phyloP scores from a whole-genome alignment of 2,329 filamentous ascomycete genomes.

The Pyrenophora seminiperda region DNA sequence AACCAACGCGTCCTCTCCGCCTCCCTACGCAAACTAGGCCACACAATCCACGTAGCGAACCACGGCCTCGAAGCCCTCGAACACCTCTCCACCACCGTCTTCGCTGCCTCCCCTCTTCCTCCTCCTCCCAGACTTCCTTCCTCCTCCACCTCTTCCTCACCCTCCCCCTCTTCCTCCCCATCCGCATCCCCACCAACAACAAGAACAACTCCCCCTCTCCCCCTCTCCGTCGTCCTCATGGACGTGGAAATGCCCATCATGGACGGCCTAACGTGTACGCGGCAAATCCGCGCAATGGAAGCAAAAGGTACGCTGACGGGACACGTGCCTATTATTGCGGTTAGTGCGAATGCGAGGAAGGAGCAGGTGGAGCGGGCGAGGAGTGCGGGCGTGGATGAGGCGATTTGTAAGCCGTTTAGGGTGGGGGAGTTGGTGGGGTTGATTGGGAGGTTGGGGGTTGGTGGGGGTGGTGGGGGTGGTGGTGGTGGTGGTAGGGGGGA shows the following conservation, averaged over 20 bases:
- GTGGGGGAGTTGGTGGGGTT: conserved; percentile 14
- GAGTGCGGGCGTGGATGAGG: conserved; percentile 45
- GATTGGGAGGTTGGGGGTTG: conserved; percentile 2
- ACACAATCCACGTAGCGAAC: conserved; percentile 30
- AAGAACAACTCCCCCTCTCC: not conserved
- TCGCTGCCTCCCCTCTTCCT: not conserved
- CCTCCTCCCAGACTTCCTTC: too few relatives aligned
- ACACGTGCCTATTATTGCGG: conserved; percentile 33
- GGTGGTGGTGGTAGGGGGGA: too few relatives aligned
- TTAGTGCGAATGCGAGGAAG: conserved; percentile 39
- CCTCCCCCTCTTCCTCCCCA: too few relatives aligned
- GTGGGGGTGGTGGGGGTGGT: too few relatives aligned
- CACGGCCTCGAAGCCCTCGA: conserved; percentile 36
- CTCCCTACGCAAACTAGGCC: conserved; percentile 34
- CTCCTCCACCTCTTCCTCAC: too few relatives aligned
- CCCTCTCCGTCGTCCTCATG: conserved; percentile 18
- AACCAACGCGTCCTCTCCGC: conserved; percentile 37
- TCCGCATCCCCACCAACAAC: too few relatives aligned
- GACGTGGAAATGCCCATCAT: conserved; percentile 44
- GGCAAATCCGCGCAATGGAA: conserved; percentile 27
- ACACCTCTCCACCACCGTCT: conserved; percentile 13
- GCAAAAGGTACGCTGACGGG: conserved; percentile 8
- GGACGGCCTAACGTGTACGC: conserved; percentile 33
- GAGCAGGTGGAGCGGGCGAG: conserved; percentile 29
- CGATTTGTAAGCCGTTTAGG: conserved; percentile 76